Evolutionary conservation across 306 rosid species (phyloP), one percentile per base, ranked within the genome.

Genomic region (Ceratonia siliqua): DNA sequence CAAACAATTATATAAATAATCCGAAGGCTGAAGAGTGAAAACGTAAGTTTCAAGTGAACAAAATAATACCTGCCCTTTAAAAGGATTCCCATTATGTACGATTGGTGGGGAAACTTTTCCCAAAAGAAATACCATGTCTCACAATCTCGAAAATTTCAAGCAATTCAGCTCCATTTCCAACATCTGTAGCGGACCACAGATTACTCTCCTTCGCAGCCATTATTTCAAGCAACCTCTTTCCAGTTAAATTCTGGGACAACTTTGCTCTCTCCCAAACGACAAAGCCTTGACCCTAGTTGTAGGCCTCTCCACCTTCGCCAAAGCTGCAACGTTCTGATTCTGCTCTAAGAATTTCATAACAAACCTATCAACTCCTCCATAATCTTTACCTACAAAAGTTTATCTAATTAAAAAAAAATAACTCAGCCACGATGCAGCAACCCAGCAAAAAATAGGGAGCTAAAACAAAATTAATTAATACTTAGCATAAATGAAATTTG

Each of bases 161-260:
- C 87, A 94, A 85, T 62, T 94, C 97, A 33, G 86, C 82, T 7
- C 91, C 97, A 14, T 91, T 87, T 35, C 87, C 91, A 36, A 91
- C 98, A 84, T 94, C 98, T 1, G 98, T 92, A 69, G 97, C 98
- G 78, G 91, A 72, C 74, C 94, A 87, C 54, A 94, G 70, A 79
- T 94, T 91, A 68, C 94, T 94, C 79, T 91, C 76, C 90, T 94
- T 94, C 86, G 76, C 24, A 52, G 75, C 86, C 94, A 94, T 94
- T 70, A 91, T 86, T 82, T 91, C 88, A 54, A 86, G 91, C 67
- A 91, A 80, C 74, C 78, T 89, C 86, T 94, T 91, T 72, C 98
- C 98, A 0, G 86, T 90, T 5, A 89, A 91, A 84, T 94, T 94
- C 83, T 88, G 89, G 2, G 90, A 68, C 83, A 94, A 14, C 78